These are phyloP conservation scores for Glarea lozoyensis DNA, from an alignment of 495 filamentous ascomycete species.

Conservation along the genomic window DNA sequence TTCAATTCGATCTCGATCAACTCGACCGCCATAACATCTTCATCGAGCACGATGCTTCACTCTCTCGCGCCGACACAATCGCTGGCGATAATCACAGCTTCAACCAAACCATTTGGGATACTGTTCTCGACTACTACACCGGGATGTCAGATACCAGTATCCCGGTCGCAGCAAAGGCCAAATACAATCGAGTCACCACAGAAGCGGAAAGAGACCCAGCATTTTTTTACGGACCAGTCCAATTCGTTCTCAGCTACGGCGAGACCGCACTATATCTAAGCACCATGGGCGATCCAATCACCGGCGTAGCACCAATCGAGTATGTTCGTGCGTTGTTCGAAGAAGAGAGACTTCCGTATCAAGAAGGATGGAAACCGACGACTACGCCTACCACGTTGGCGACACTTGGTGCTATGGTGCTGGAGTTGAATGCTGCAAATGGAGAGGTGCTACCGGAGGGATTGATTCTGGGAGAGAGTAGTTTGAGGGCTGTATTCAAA, in stretches of 20 bases:
- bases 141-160: constrained; percentile 2
- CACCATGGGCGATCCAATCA: constrained; percentile 8
- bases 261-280: constrained; percentile 14
- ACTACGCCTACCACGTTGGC: constrained; percentile 5
- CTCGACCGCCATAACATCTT: constrained; percentile 18
- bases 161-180: constrained; percentile 5
- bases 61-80: constrained; percentile 20
- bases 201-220: background rate
- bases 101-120: constrained; percentile 22
- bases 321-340: constrained; percentile 9
- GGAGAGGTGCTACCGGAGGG: constrained; percentile 6
- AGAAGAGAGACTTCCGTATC: background rate
- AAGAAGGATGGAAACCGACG: constrained; percentile 8
- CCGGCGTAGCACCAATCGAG: constrained; percentile 8
- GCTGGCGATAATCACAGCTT: constrained; percentile 22
- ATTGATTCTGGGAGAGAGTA: too few species aligned
- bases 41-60: constrained; percentile 24
- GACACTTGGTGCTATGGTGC: constrained; percentile 2
- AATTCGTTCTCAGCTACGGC: constrained; percentile 8
- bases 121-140: constrained; percentile 10
- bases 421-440: constrained; percentile 1
- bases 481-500: too few species aligned
- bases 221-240: constrained; percentile 6
- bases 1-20: constrained; percentile 21
- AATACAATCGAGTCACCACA: background rate